Evolutionary conservation across 495 filamentous ascomycete species (phyloP).

Genomic region (Hypomontagnella submonticulosa): DNA sequence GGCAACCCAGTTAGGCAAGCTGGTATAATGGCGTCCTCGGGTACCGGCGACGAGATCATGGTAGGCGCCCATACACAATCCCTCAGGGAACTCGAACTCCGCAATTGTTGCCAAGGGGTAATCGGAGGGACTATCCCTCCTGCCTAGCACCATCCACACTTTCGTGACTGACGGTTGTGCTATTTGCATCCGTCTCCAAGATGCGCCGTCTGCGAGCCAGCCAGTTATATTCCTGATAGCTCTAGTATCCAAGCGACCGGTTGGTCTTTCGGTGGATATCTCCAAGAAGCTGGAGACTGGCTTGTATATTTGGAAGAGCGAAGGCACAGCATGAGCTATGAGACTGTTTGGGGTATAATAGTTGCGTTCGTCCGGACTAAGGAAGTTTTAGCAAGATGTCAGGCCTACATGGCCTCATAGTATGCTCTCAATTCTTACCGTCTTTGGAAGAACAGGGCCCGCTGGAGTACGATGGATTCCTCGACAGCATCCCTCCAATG

Average conservation of each 20-base stretch:
- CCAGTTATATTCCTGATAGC: too few relatives aligned
- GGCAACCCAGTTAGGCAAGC: neutral
- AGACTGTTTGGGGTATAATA: too few relatives aligned
- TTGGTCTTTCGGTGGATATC: neutral
- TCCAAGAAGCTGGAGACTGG: neutral
- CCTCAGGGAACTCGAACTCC: conserved; percentile 11
- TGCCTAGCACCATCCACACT: neutral
- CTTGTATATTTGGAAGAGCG: neutral
- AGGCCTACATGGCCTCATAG: too few relatives aligned
- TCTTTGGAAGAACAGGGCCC: neutral
- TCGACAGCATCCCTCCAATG: conserved; percentile 6
- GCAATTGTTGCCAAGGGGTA: neutral
- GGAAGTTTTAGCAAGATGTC: too few relatives aligned
- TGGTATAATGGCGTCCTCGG: neutral
- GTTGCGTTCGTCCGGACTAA: too few relatives aligned
- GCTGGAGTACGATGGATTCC: neutral
- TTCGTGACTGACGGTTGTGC: conserved; percentile 10
- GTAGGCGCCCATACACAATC: conserved; percentile 8
- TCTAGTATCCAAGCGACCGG: too few relatives aligned
- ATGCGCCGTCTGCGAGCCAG: conserved; percentile 2
- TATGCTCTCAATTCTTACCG: too few relatives aligned
- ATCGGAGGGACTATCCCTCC: neutral
- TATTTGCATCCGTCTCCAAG: conserved; percentile 22
- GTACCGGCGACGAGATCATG: conserved; percentile 18
- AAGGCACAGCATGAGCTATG: too few relatives aligned